Percentiles rank a stretch among this genome's conserved stretches.
These are phyloP conservation scores for Spongospora subterranea DNA, from an alignment of 208 protist species.

Conservation along the genomic window DNA sequence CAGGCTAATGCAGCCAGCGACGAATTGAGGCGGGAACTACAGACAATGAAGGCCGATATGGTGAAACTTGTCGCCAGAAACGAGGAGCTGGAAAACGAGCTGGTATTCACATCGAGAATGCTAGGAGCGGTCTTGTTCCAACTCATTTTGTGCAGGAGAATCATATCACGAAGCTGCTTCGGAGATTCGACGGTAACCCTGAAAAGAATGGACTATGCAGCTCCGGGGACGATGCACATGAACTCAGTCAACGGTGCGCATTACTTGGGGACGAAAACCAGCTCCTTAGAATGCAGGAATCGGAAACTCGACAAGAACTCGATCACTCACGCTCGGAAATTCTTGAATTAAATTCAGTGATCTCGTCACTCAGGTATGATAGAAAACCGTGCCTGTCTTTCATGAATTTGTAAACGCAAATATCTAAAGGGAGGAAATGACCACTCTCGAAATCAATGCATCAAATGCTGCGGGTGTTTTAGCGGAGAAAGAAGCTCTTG, in stretches of 20 bases:
- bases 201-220: not conserved
- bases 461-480: not conserved
- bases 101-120: not conserved
- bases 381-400: not conserved
- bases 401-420: not conserved
- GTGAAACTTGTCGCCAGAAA: not conserved
- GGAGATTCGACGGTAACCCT: not conserved
- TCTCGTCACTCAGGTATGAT: not conserved
- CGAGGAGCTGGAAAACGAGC: conserved; percentile 38
- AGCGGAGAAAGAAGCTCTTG: not conserved
- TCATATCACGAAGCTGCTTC: conserved; percentile 38
- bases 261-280: conserved; percentile 50
- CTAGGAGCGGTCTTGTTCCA: not conserved
- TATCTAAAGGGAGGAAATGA: not conserved
- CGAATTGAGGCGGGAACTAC: not conserved
- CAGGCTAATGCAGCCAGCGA: not conserved
- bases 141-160: not conserved
- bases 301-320: conserved; percentile 9
- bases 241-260: conserved; percentile 21
- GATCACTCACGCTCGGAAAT: not conserved
- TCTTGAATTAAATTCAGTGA: not conserved
- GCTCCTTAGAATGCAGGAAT: conserved; percentile 11
- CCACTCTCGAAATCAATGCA: not conserved
- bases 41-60: not conserved
- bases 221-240: not conserved